A percentile compares a stretch with the other conserved stretches of the same genome.
Conservation (phyloP, 352 stramenopile genomes). For the Phytopythium montanum region DNA sequence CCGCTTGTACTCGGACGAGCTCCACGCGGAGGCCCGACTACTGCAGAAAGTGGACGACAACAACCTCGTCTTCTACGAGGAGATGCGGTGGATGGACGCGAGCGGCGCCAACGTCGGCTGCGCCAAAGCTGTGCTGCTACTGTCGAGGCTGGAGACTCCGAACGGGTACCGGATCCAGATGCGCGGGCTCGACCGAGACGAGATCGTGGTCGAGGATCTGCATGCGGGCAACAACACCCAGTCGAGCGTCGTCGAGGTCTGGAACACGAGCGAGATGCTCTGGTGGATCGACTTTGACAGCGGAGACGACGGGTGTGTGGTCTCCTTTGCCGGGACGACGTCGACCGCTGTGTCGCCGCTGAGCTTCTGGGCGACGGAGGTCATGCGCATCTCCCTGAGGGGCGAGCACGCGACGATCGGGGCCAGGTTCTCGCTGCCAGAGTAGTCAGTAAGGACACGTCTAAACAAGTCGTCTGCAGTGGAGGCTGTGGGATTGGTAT, state of each 20-base stretch:
- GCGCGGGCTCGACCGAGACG: neutral
- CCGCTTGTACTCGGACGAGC: neutral
- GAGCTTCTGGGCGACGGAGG: constrained; percentile 9
- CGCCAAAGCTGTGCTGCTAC: constrained; percentile 3
- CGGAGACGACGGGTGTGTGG: neutral
- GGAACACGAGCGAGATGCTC: constrained; percentile 1
- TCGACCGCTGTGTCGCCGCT: neutral
- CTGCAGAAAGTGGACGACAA: constrained; percentile 9
- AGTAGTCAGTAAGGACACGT: neutral
- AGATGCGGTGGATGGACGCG: constrained; percentile 1
- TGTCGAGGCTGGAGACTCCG: neutral
- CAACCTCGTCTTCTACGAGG: constrained; percentile 8
- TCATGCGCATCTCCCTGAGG: neutral
- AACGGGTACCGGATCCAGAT: constrained; percentile 3
- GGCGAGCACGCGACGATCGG: constrained; percentile 2
- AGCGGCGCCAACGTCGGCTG: neutral
- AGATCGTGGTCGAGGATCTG: neutral
- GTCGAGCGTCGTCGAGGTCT: neutral
- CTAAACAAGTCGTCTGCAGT: too few relatives aligned
- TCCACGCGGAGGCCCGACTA: neutral
- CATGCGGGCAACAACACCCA: neutral
- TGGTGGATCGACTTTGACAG: constrained; percentile 8
- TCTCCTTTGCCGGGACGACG: constrained; percentile 5
- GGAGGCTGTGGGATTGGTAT: too few relatives aligned
- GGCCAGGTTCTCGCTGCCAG: constrained; percentile 2